Percentiles rank a stretch among this genome's conserved stretches.
Evolutionary conservation across 225 moss, liverwort and hornwort species (phyloP).

Genomic region (Physcomitrium patens): DNA sequence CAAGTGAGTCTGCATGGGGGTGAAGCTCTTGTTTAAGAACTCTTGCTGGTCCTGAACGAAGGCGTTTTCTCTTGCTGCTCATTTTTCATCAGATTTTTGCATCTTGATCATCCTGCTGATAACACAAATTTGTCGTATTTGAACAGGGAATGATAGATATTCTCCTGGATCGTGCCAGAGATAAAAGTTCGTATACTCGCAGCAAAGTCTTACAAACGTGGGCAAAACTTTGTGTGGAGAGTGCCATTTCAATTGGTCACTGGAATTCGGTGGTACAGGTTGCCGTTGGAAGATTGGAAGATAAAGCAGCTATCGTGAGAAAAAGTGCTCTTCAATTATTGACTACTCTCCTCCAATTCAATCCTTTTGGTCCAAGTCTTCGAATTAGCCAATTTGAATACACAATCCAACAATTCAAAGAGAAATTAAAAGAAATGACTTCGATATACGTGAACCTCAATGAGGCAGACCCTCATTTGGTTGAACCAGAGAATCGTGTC

Average conservation of each 20-base stretch:
- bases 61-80: neutral
- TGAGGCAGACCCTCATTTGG: conserved; percentile 2
- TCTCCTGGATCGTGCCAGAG: conserved; percentile 61
- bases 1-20: conserved; percentile 31
- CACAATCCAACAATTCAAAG: conserved; percentile 60
- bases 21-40: neutral
- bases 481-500: conserved; percentile 14
- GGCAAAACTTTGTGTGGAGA: conserved; percentile 61
- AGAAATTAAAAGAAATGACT: conserved; percentile 47
- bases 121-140: neutral
- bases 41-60: neutral
- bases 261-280: conserved; percentile 69
- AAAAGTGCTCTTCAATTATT: conserved; percentile 66
- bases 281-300: conserved; percentile 71
- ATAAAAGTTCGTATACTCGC: conserved; percentile 59
- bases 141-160: conserved; percentile 48
- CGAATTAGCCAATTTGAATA: conserved; percentile 59
- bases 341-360: conserved; percentile 59
- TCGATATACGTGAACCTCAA: neutral
- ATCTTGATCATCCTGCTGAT: neutral
- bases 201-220: conserved; percentile 74
- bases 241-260: conserved; percentile 70
- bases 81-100: neutral
- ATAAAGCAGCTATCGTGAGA: conserved; percentile 56
- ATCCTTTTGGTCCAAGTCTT: conserved; percentile 68